Percentiles rank a stretch among this genome's conserved stretches.
Evolutionary conservation across 2,329 filamentous ascomycete genomes (phyloP).

Genomic region (Eurotiales sp.): DNA sequence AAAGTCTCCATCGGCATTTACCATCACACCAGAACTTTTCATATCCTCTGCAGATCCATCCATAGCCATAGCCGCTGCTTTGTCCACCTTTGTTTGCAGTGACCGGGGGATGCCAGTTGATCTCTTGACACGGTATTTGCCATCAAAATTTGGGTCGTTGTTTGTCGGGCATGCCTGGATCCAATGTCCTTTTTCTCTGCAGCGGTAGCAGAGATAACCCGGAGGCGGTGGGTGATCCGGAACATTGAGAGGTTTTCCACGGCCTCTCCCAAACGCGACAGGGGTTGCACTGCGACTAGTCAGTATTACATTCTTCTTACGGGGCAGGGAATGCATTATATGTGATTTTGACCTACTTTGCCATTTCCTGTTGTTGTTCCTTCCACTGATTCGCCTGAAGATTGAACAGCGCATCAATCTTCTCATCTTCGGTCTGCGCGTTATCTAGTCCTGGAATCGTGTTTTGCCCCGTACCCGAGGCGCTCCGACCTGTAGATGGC

Average conservation of each 20-base stretch:
- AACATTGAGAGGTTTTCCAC: conserved; percentile 57
- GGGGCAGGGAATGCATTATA: no score
- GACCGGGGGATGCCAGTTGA: conserved; percentile 96
- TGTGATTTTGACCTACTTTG: conserved; percentile 57
- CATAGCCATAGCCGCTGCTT: conserved; percentile 70
- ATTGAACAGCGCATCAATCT: conserved; percentile 86
- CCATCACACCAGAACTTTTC: conserved; percentile 89
- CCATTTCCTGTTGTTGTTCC: conserved; percentile 88
- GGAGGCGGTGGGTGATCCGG: conserved; percentile 90
- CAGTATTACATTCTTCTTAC: no score
- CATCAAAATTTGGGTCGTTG: conserved; percentile 93
- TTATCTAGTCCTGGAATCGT: conserved; percentile 65
- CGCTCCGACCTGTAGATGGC: conserved; percentile 34
- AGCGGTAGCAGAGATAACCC: conserved; percentile 94
- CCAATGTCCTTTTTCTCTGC: conserved; percentile 98
- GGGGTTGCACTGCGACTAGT: conserved; percentile 40
- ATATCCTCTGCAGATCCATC: conserved; percentile 73
- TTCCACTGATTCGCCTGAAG: conserved; percentile 89
- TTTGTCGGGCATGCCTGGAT: conserved; percentile 99
- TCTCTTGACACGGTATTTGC: conserved; percentile 86
- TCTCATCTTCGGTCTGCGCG: conserved; percentile 88
- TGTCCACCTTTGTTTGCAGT: conserved; percentile 92
- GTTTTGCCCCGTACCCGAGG: conserved; percentile 42
- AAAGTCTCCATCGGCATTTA: conserved; percentile 95
- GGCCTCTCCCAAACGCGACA: conserved; percentile 38